These are phyloP conservation scores for Fusarium nelsonii DNA, from an alignment of 2,329 filamentous ascomycete species.

Conservation along the genomic window DNA sequence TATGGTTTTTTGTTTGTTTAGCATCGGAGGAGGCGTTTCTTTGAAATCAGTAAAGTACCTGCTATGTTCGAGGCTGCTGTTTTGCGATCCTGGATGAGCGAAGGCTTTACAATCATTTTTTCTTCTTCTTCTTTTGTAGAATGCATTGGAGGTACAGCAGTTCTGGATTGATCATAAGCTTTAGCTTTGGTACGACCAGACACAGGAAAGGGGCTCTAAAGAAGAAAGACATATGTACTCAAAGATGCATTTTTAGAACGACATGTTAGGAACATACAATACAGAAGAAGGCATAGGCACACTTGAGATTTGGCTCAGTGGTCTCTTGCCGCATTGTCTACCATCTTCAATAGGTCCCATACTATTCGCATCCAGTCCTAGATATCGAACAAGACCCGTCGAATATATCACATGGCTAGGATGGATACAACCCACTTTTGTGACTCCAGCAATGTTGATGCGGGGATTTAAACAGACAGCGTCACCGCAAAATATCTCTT, in stretches of 20 bases:
- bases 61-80: not conserved
- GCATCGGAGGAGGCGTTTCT: slow-evolving; percentile 32
- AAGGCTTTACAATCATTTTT: slow-evolving; percentile 1
- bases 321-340: slow-evolving; percentile 19
- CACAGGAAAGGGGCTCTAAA: slow-evolving; percentile 10
- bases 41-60: slow-evolving; percentile 12
- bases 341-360: not conserved
- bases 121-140: slow-evolving; percentile 19
- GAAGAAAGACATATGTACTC: slow-evolving; percentile 14
- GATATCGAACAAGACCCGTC: not conserved
- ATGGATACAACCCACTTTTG: slow-evolving; percentile 23
- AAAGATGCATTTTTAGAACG: slow-evolving; percentile 22
- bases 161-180: slow-evolving; percentile 15
- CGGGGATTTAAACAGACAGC: slow-evolving; percentile 19
- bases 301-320: slow-evolving; percentile 6
- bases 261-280: slow-evolving; percentile 6
- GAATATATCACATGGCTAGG: slow-evolving; percentile 4
- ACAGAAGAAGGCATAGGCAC: slow-evolving; percentile 16
- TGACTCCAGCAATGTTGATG: slow-evolving; percentile 17
- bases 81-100: slow-evolving; percentile 12
- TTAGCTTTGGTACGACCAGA: slow-evolving; percentile 15
- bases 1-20: not conserved
- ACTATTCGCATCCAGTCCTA: not conserved
- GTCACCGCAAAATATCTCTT: too few relatives aligned
- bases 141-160: slow-evolving; percentile 16